Evolutionary conservation across 2,329 filamentous ascomycete species (phyloP).

Genomic region (Aspergillus terreus): DNA sequence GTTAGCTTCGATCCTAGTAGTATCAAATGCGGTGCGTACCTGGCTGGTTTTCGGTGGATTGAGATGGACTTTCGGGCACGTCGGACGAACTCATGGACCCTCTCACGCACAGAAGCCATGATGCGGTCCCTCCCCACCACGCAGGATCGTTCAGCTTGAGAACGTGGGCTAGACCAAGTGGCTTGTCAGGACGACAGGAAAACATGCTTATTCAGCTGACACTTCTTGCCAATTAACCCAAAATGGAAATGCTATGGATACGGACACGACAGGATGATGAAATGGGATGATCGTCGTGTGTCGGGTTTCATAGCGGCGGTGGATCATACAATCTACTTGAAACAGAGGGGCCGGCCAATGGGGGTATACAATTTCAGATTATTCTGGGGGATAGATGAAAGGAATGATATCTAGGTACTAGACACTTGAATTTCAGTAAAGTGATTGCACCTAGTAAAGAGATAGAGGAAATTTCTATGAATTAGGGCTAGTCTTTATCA

Average conservation of each 20-base stretch:
- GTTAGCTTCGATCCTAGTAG: background rate
- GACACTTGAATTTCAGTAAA: background rate
- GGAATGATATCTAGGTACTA: too few species aligned
- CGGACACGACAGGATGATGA: background rate
- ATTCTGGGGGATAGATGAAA: background rate
- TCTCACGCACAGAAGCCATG: conserved; percentile 5
- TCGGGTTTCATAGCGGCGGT: background rate
- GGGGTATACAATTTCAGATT: background rate
- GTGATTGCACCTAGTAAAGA: too few species aligned
- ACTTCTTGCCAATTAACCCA: background rate
- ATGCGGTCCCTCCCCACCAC: background rate
- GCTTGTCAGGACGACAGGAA: too few species aligned
- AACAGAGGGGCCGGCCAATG: background rate
- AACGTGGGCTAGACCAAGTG: background rate
- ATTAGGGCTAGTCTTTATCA: too few species aligned
- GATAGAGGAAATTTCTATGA: too few species aligned
- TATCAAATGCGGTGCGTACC: background rate
- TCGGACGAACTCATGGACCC: conserved; percentile 1
- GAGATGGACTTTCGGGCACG: background rate
- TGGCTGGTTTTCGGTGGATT: background rate
- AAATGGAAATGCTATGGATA: background rate
- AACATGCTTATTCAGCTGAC: too few species aligned
- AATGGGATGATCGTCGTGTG: background rate
- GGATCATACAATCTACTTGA: background rate
- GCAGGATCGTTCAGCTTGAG: background rate